Base-by-base conservation (phyloP, 352 stramenopile genomes). In the Pythium rishiriense region DNA sequence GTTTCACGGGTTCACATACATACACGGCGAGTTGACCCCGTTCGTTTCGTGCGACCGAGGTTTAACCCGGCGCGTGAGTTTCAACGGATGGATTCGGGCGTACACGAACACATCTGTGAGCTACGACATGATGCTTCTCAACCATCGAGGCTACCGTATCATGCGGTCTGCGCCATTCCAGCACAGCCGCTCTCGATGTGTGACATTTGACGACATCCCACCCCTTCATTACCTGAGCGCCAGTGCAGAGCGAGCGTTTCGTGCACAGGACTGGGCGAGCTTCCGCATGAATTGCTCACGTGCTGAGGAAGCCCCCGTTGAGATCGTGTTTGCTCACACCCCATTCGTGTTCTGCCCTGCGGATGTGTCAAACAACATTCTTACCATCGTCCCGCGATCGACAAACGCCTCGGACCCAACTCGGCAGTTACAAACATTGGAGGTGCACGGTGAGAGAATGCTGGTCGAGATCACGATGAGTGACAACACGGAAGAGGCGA, bases 211-310 rank as follows among this genome's bases (percentile, higher is more conserved):
- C 19, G 64, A 70, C 29, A 43, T 66, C n/a, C 54, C 49, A 15
- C 64, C 64, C 25, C 56, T 70, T 21, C 64, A 70, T 24, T 49
- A 62, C 22, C 56, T 70, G 19, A 5, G 46, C 10, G 4, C 49
- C 1, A 42, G 35, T 15, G 51, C 28, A 4, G 31, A 54, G 11
- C 31, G 50, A 0, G 64, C 64, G 6, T 70, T 70, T 21, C 3
- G 60, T 4, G 64, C 64, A 2, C 48, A 65, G 45, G 54, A 63
- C 21, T 70, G 62, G 49, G 8, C 35, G 5, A 70, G 25, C 41
- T 70, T 70, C 43, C 64, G 56, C 2, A 49, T 66, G 21, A 70
- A 70, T n/a, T 70, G 64, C 45, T 58, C 57, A 24, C 17, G 42
- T 14, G 24, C 11, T 8, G 10, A 14, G 1, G 26, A 54, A 17